A percentile compares a stretch with the other conserved stretches of the same genome.
Evolutionary conservation across 805 yeast species (phyloP).

Genomic region (Metschnikowia cubensis): DNA sequence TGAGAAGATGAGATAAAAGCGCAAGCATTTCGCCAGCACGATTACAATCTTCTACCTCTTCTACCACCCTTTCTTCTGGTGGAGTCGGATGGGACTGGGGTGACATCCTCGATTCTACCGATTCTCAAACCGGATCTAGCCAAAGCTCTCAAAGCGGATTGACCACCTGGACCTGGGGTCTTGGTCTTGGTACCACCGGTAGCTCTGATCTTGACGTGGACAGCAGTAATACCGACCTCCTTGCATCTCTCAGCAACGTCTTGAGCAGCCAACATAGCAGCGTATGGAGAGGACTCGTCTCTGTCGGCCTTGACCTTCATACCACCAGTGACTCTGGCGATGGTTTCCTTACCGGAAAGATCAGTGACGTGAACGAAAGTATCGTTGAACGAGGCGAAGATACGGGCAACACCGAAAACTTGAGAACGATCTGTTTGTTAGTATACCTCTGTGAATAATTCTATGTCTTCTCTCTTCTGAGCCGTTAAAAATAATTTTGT

Average conservation of each 20-base stretch:
- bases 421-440: constrained; percentile 70
- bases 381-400: constrained; percentile 99
- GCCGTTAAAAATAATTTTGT: no score
- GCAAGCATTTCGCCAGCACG: constrained; percentile 9
- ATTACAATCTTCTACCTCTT: constrained; percentile 98
- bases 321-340: constrained; percentile 99
- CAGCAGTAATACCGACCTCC: constrained; percentile 99
- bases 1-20: constrained; percentile 6
- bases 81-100: constrained; percentile 99
- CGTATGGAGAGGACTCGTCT: constrained; percentile 99
- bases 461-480: no score
- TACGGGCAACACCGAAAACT: constrained; percentile 99
- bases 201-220: constrained; percentile 99
- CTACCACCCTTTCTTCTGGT: constrained; percentile 99
- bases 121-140: constrained; percentile 99
- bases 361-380: constrained; percentile 99
- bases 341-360: constrained; percentile 99
- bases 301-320: constrained; percentile 99
- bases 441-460: constrained; percentile 1
- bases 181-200: constrained; percentile 99
- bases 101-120: constrained; percentile 99
- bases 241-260: constrained; percentile 98
- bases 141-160: constrained; percentile 97
- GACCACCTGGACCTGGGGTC: constrained; percentile 99
- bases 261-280: constrained; percentile 99